phyloP scores from a whole-genome alignment of 306 rosid species.

The Vigna unguiculata region DNA sequence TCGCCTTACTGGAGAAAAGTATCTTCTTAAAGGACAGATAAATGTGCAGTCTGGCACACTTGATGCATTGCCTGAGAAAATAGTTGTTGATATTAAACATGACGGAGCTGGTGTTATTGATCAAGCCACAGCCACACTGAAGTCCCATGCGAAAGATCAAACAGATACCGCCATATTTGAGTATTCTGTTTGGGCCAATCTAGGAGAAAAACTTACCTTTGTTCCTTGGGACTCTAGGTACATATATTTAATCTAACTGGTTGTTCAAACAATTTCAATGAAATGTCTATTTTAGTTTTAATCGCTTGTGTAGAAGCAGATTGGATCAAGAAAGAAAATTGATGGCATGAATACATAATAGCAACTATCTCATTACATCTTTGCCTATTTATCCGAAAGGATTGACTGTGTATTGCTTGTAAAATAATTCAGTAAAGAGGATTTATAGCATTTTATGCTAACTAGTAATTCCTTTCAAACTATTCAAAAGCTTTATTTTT shows the following conservation, averaged over 20 bases:
- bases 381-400: conserved; percentile 18
- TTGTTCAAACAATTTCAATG: conserved; percentile 26
- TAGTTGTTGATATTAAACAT: conserved; percentile 69
- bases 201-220: conserved; percentile 75
- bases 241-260: conserved; percentile 42
- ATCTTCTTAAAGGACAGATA: conserved; percentile 85
- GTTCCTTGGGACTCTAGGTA: conserved; percentile 90
- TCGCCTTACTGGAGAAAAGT: conserved; percentile 84
- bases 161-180: conserved; percentile 60
- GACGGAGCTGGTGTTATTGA: conserved; percentile 54
- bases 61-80: conserved; percentile 68
- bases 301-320: conserved; percentile 21
- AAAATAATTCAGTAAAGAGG: conserved; percentile 19
- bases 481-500: conserved; percentile 7
- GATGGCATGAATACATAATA: background rate
- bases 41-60: conserved; percentile 62
- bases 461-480: conserved; percentile 21
- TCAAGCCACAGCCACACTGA: conserved; percentile 55
- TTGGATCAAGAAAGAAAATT: conserved; percentile 27
- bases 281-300: conserved; percentile 25
- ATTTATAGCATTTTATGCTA: conserved; percentile 21
- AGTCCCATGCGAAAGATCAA: conserved; percentile 61
- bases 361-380: conserved; percentile 21
- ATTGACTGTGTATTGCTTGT: conserved; percentile 1
- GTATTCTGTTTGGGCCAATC: conserved; percentile 80